Percentiles rank a stretch among this genome's conserved stretches.
These are phyloP conservation scores for Nicotiana paniculata DNA, from an alignment of 257 asterid species.

Conservation along the genomic window DNA sequence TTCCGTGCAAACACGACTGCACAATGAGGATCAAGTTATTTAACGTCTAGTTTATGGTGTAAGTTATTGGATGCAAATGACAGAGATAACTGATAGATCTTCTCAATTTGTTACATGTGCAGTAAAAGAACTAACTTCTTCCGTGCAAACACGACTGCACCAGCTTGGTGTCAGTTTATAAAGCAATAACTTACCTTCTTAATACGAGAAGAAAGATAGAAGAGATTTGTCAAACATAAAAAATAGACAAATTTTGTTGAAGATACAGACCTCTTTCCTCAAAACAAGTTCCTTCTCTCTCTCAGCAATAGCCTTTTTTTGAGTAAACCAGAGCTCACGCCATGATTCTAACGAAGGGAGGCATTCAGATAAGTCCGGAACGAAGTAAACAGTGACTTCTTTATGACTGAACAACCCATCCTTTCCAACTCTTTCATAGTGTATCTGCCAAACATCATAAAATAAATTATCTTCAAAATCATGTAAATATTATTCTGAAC, in stretches of 20 bases:
- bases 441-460: constrained; percentile 51
- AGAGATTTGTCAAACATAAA: constrained; percentile 2
- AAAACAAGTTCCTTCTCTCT: constrained; percentile 44
- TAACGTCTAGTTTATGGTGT: background rate
- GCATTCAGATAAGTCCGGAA: constrained; percentile 85
- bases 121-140: background rate
- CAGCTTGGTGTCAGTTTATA: background rate
- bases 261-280: constrained; percentile 53
- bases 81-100: background rate
- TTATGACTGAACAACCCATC: constrained; percentile 85
- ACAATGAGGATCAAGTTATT: background rate
- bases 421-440: constrained; percentile 82
- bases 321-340: constrained; percentile 78
- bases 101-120: background rate
- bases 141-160: background rate
- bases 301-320: constrained; percentile 59
- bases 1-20: background rate
- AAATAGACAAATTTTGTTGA: background rate
- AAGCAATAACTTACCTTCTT: background rate
- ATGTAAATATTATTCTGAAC: background rate
- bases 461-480: constrained; percentile 5
- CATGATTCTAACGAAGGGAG: constrained; percentile 82
- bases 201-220: background rate
- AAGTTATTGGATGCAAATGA: background rate
- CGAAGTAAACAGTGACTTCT: constrained; percentile 80